phyloP scores from a whole-genome alignment of 306 rosid genomes.

The Rubus idaeus region DNA sequence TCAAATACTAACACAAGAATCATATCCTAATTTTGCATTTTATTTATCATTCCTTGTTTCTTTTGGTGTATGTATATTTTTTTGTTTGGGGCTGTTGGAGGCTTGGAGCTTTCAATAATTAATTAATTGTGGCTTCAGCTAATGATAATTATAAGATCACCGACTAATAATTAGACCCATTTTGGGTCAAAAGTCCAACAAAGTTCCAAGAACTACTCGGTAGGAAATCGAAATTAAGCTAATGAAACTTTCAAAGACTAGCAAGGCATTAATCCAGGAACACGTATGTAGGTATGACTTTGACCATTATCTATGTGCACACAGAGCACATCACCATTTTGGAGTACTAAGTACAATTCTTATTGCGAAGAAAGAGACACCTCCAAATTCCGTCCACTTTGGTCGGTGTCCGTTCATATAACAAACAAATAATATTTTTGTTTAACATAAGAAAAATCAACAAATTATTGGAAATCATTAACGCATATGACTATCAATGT shows the following conservation, averaged over 20 bases:
- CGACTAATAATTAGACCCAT: slow-evolving; percentile 30
- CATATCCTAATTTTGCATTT: background rate
- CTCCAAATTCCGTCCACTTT: slow-evolving; percentile 19
- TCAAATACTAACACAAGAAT: background rate
- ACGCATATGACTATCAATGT: too few species aligned
- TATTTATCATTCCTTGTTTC: too few species aligned
- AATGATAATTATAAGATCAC: slow-evolving; percentile 16
- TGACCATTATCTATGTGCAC: background rate
- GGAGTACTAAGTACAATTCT: background rate
- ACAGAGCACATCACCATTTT: background rate
- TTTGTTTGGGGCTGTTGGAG: background rate
- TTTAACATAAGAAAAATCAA: too few species aligned
- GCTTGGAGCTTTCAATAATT: background rate
- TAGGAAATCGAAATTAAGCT: background rate
- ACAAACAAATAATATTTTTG: too few species aligned
- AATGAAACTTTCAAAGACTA: background rate
- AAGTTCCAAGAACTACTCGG: slow-evolving; percentile 16
- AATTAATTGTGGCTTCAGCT: background rate
- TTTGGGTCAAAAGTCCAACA: slow-evolving; percentile 34
- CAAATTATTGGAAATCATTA: too few species aligned
- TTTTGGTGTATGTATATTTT: background rate
- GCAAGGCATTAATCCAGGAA: background rate
- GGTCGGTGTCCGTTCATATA: slow-evolving; percentile 13
- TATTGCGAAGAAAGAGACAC: background rate
- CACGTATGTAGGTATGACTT: background rate